A percentile compares a stretch with the other conserved stretches of the same genome.
These are phyloP conservation scores for Cavenderia fasciculata DNA, from an alignment of 78 protist species.

Conservation along the genomic window DNA sequence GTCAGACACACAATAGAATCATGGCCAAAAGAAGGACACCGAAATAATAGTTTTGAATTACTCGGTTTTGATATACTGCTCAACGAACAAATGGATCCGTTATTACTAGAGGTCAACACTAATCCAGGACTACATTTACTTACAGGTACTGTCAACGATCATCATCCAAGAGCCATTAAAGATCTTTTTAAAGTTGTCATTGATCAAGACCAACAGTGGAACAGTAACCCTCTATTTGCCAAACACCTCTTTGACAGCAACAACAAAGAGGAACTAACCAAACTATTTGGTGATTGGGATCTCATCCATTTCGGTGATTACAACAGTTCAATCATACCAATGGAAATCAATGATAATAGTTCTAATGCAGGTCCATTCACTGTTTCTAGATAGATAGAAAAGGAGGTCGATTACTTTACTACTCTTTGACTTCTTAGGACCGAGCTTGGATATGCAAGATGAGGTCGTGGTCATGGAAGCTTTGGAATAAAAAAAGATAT, in stretches of 20 bases:
- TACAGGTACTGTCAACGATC: conserved; percentile 42
- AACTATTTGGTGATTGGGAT: conserved; percentile 46
- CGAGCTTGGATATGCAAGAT: neutral
- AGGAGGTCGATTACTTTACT: neutral
- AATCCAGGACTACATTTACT: conserved; percentile 63
- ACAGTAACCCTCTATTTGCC: neutral
- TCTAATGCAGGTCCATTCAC: neutral
- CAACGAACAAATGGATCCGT: conserved; percentile 11
- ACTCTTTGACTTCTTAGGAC: neutral
- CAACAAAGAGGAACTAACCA: neutral
- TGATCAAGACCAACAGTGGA: conserved; percentile 7
- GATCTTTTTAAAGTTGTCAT: conserved; percentile 47
- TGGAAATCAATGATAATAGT: too few relatives aligned
- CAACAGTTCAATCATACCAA: neutral
- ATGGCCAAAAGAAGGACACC: conserved; percentile 42
- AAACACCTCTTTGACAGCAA: neutral
- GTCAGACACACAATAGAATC: conserved; percentile 15
- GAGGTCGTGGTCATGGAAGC: neutral
- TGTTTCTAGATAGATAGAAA: neutral
- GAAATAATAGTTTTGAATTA: conserved; percentile 61
- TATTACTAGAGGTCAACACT: conserved; percentile 58
- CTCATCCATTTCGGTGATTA: conserved; percentile 10
- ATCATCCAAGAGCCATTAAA: conserved; percentile 38
- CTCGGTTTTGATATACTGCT: conserved; percentile 79
- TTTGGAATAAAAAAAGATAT: neutral